Base-by-base conservation (phyloP, 768 basidiomycete genomes). In the Mycena venus region DNA sequence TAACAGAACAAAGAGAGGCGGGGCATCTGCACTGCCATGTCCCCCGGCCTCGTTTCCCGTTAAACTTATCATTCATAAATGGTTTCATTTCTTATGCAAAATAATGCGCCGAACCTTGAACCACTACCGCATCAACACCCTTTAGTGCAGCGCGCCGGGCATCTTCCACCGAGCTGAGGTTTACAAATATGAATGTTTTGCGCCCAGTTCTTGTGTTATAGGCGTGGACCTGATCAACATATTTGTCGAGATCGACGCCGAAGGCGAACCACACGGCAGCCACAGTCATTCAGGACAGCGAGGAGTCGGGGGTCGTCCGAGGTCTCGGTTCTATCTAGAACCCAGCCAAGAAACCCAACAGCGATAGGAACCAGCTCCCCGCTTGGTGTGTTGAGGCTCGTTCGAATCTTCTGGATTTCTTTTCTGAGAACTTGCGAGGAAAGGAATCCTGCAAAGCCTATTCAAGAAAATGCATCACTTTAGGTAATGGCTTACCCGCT, bases 261-360 rank as follows among this genome's bases (percentile, higher is more conserved):
- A 93, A 93, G 0, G 91, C 87, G 44, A 94, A 84, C 91, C 92
- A 94, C 53, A 94, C 80, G 0, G 90, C 89, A 1, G 80, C 82
- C 6, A 3, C 82, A 80, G 68, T 86, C 83, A 49, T 86, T 87
- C 47, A 92, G 85, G 25, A 88, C 84, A 19, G 82, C 79, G 11
- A 82, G 78, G n/a, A 93, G 80, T 25, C 88, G 70, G 11, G 81
- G 82, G 32, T 84, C 82, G 2, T 83, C 82, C 5, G 83, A 79
- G 10, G 73, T 66, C 29, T 82, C 82, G 3, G 85, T 82, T 27
- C 83, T 80, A 27, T 93, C 91, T 11, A 93, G 83, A 51, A 86
- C 84, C 90, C 90, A 93, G 4, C 86, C 87, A 31, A 93, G 77
- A 78, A 90, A 88, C 3, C 92, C 93, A 23, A 91, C 84, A 12